A percentile compares a stretch with the other conserved stretches of the same genome.
These are phyloP conservation scores for Picochlorum sp. DNA, from an alignment of 139 green algal genomes.

Conservation along the genomic window DNA sequence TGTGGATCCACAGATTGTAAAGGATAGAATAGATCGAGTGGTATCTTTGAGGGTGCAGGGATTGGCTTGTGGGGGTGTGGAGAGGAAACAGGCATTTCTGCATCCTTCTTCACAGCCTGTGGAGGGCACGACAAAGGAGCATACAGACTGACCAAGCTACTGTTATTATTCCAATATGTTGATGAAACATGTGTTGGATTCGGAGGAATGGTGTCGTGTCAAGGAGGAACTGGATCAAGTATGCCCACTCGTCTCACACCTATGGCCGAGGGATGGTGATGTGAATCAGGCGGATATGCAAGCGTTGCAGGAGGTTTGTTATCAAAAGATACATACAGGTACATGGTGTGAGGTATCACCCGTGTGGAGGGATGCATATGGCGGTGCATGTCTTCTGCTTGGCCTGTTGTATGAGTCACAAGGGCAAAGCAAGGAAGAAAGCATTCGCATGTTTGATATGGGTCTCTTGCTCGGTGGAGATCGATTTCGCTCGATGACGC, in stretches of 20 bases:
- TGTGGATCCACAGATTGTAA: not conserved
- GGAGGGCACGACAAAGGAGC: too few relatives aligned
- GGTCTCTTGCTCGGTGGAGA: not conserved
- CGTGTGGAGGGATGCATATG: constrained; percentile 76
- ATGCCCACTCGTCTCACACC: not conserved
- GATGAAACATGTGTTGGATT: not conserved
- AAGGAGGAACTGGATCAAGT: not conserved
- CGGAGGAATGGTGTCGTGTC: not conserved
- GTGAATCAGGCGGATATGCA: not conserved
- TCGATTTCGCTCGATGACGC: not conserved
- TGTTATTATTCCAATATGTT: too few relatives aligned
- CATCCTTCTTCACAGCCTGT: too few relatives aligned
- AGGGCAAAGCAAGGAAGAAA: not conserved
- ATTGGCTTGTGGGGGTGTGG: not conserved
- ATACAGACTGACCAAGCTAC: too few relatives aligned
- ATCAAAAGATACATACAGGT: constrained; percentile 81
- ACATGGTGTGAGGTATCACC: constrained; percentile 61
- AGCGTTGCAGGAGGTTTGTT: constrained; percentile 15
- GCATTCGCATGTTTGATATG: not conserved
- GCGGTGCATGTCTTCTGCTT: constrained; percentile 42
- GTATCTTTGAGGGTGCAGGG: not conserved
- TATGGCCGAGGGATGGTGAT: not conserved
- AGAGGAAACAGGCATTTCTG: too few relatives aligned
- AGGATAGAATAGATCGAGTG: not conserved
- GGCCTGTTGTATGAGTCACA: not conserved